Percentiles rank a stretch among this genome's conserved stretches.
Conservation (phyloP, 192 early-diverging fungal genomes). For the Backusella tuberculispora region DNA sequence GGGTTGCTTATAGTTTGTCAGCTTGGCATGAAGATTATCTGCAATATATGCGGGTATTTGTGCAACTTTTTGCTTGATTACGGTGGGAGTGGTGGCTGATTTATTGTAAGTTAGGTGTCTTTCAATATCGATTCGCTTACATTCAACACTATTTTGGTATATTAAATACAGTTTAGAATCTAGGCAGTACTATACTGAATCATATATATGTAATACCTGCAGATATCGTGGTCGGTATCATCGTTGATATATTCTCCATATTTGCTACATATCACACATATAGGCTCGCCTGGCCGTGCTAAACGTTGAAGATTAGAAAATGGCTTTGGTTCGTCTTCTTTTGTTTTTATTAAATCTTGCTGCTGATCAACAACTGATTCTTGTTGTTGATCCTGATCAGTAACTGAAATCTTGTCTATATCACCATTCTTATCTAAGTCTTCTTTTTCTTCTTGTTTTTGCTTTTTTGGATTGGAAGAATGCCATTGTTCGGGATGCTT, state of each 20-base stretch:
- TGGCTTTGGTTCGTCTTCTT: background rate
- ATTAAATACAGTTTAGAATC: too few species aligned
- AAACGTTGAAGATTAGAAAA: conserved; percentile 38
- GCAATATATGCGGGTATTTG: conserved; percentile 12
- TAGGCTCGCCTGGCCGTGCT: conserved; percentile 34
- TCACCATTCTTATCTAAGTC: background rate
- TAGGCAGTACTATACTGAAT: background rate
- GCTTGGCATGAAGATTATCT: conserved; percentile 35
- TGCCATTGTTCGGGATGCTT: conserved; percentile 2
- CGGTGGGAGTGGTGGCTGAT: background rate
- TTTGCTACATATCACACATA: conserved; percentile 47
- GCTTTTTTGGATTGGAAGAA: background rate
- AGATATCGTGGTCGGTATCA: conserved; percentile 46
- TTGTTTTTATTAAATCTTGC: background rate
- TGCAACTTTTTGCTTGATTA: background rate
- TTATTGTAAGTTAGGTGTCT: background rate
- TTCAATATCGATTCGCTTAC: conserved; percentile 36
- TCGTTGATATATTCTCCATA: conserved; percentile 53
- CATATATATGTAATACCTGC: conserved; percentile 38
- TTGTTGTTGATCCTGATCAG: background rate
- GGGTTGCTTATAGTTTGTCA: conserved; percentile 47
- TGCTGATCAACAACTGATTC: background rate
- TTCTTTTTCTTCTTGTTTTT: background rate
- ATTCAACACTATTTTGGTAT: conserved; percentile 39
- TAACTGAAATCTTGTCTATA: background rate